Base-by-base conservation (phyloP, 2,329 filamentous ascomycete genomes). In the Cercospora sojina region DNA sequence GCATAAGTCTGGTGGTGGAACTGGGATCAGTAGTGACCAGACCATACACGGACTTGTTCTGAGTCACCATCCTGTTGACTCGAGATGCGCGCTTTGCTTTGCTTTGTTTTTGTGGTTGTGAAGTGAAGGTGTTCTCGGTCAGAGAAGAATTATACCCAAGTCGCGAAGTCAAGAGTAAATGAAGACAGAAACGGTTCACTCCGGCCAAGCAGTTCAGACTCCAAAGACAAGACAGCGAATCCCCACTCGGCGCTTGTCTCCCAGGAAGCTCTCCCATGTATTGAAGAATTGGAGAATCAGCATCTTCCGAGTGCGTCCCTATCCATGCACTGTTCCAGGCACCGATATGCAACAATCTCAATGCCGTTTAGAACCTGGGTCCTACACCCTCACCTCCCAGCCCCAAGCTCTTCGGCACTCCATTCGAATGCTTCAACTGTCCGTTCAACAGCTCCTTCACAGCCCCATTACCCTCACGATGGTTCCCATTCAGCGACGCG, bases 371-470 rank as follows among this genome's bases (percentile, higher is more conserved):
- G 35, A 41, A n/a, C 8, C 35, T 56, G 16, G 23, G 51, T 20
- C 51, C 51, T 1, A 31, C 4, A 10, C 51, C 51, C 27, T 56
- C 51, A 16, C 27, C 51, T n/a, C 16, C 25, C 13, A 31, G 3
- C 16, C 51, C 51, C 51, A 32, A 56, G 25, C 51, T 31, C 38
- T 47, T 60, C 23, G 58, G 58, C 58, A 60, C 35, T n/a, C 60
- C 60, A 31, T 55, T 60, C n/a, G 63, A 43, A 29, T 56, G 8
- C 23, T 62, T 66, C 64, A 53, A 10, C 16, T 59, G 25, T 3
- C 41, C 41, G 35, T 58, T 35, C 20, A 35, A 27, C 43, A 38
- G 16, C 16, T 35, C 20, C 3, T 43, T 16, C 12, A 60, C 18
- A 5, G 13, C 6, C 10, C 38, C 58, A 27, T 31, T 56, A 13